Conservation (phyloP, 768 basidiomycete species). For the Coprinopsis sp. region DNA sequence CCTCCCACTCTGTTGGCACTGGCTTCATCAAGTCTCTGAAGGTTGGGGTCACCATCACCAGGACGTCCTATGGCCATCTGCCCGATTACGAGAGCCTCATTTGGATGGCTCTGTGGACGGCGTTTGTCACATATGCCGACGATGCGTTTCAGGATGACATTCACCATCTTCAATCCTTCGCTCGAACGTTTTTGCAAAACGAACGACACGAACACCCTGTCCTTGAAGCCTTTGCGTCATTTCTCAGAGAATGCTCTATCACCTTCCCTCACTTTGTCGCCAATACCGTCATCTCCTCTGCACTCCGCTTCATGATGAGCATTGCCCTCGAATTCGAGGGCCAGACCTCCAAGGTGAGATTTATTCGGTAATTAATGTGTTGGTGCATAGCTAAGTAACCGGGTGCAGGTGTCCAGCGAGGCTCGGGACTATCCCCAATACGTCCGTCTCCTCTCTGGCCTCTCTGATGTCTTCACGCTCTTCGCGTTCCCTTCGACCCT, state of each 20-base stretch:
- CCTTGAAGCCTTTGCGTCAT: not conserved
- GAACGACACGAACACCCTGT: not conserved
- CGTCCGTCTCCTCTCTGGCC: conserved; percentile 11
- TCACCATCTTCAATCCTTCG: not conserved
- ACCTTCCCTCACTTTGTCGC: not conserved
- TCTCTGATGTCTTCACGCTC: conserved; percentile 10
- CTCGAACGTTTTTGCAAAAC: not conserved
- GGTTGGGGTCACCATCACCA: not conserved
- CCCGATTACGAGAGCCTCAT: not conserved
- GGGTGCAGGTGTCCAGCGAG: conserved; percentile 3
- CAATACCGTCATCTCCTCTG: not conserved
- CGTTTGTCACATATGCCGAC: not conserved
- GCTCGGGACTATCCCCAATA: conserved; percentile 10
- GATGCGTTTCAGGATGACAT: not conserved
- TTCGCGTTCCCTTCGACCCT: conserved; percentile 11
- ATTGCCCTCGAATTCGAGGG: not conserved
- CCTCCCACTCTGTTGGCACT: no score
- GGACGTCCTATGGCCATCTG: not conserved
- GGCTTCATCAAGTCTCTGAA: not conserved
- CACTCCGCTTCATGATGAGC: not conserved
- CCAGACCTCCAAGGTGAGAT: not conserved
- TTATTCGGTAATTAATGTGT: not conserved
- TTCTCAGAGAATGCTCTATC: not conserved
- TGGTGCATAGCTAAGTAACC: not conserved
- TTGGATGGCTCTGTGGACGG: not conserved